Evolutionary conservation across 768 basidiomycete genomes (phyloP), one percentile per base, ranked within the genome.

Genomic region (Termitomyces sp.): DNA sequence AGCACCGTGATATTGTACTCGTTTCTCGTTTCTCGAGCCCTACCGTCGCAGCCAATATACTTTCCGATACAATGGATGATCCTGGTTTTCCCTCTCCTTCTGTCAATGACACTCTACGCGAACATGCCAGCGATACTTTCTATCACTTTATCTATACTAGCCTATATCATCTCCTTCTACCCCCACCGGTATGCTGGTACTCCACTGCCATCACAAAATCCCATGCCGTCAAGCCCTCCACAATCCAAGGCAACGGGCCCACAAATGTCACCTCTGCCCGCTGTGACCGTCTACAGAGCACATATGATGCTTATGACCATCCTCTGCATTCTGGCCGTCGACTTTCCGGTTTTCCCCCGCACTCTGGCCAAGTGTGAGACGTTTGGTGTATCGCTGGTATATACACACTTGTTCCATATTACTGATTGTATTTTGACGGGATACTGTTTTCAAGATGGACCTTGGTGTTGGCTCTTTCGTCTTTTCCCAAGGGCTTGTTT

Each of bases 381-480:
- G 0, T 98, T 84, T 72, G 96, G 97, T 0, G 91, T 92, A 1
- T 97, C 94, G n/a, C 64, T 99, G 73, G 96, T 97, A 81, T 71
- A 67, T 54, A 58, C 16, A 48, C 31, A 50, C 48, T 54, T 49
- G 44, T 57, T 47, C 31, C 33, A 47, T 48, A 42, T 39, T 12
- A 13, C n/a, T n/a, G n/a, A 39, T n/a, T 41, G 57, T 55, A 44
- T 48, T 63, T 52, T 61, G 29, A 31, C 47, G 51, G 33, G 37
- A 54, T 39, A 36, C 1, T 50, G 8, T 20, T 51, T 55, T 62
- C 18, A 33, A 99, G 96, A 99, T 98, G 97, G 97, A 99, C 67
- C 72, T 94, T 13, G 97, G 97, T 12, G 96, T 98, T 2, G 97
- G 97, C 13, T 94, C 95, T 1, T 98, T 99, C 62, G 92, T 98